Conservation (phyloP, 257 asterid species). For the Linderniella brevidens region DNA sequence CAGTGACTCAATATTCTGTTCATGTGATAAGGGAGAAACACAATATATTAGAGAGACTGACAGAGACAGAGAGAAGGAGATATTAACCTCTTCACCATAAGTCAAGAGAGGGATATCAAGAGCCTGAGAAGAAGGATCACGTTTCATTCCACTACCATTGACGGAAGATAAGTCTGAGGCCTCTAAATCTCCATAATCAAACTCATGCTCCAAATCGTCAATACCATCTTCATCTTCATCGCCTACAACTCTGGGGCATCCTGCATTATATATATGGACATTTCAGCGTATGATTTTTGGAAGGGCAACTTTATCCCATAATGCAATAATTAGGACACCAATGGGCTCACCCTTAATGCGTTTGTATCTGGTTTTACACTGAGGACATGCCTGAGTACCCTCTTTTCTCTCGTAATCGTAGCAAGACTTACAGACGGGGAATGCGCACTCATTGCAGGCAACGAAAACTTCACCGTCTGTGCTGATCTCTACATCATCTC, state of each 20-base stretch:
- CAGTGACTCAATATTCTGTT: background rate
- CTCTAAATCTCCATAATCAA: conserved; percentile 32
- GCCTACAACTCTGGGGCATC: conserved; percentile 85
- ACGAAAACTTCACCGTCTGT: conserved; percentile 45
- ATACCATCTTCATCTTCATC: conserved; percentile 86
- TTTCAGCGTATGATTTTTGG: background rate
- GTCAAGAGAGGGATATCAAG: conserved; percentile 55
- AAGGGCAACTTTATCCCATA: no score
- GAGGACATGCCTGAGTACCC: conserved; percentile 81
- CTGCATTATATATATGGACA: conserved; percentile 16
- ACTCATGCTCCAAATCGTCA: conserved; percentile 81
- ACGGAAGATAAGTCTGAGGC: conserved; percentile 15
- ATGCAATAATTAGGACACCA: background rate
- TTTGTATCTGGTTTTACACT: conserved; percentile 84
- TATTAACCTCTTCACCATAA: conserved; percentile 65
- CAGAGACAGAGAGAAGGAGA: background rate
- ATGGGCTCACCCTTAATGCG: conserved; percentile 52
- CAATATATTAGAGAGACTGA: background rate
- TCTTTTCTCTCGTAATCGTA: conserved; percentile 84
- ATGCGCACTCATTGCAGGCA: conserved; percentile 94
- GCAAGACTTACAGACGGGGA: conserved; percentile 77
- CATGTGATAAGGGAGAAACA: background rate
- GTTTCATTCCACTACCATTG: conserved; percentile 17
- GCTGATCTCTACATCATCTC: conserved; percentile 42
- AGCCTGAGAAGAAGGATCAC: conserved; percentile 22